Base-by-base conservation (phyloP, 306 rosid species). In the Leucaena leucocephala region DNA sequence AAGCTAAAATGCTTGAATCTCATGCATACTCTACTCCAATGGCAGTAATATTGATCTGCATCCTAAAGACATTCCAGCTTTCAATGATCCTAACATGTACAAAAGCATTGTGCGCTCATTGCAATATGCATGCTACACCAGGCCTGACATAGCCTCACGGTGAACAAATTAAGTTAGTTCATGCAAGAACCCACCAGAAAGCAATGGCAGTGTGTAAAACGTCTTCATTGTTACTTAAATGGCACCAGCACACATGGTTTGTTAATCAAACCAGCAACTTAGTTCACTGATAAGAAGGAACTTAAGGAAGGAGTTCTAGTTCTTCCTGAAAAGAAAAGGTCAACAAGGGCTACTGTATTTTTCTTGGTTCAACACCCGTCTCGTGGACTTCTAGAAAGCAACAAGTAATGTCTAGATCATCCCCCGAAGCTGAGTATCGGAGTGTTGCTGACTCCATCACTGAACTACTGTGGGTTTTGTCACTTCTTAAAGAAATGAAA, bases 1-100 rank as follows among this genome's bases (percentile, higher is more conserved):
- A 52, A 7, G 6, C 59, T 0, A 1, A 6, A 0, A 5, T 52
- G 27, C 21, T 52, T 2, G 2, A 0, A 4, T 2, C 8, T 0
- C 19, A 4, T 8, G 5, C 59, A 0, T 6, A 3, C 16, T 7
- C 57, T 1, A 52, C 27, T 52, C 59, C 21, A 3, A 49, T 49
- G 55, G 55, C 7, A 0, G 7, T 5, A 0, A 13, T 15, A 5
- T 49, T 13, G n/a, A 49, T 1, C 7, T 16, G 0, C n/a, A 49
- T 2, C 6, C 55, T 14, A 5, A 1, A 0, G n/a, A 15, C 6
- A 15, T 19, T 15, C 2, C 6, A 4, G 7, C 17, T 13, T 15
- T 15, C 7, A 2, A 8, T 16, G 59, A 52, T 17, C 3, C 59
- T 0, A 52, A n/a, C 0, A 2, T 17, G 2, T 52, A 52, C 3